These are phyloP conservation scores for Leucogyrophana mollusca DNA, from an alignment of 768 basidiomycete species.

Conservation along the genomic window DNA sequence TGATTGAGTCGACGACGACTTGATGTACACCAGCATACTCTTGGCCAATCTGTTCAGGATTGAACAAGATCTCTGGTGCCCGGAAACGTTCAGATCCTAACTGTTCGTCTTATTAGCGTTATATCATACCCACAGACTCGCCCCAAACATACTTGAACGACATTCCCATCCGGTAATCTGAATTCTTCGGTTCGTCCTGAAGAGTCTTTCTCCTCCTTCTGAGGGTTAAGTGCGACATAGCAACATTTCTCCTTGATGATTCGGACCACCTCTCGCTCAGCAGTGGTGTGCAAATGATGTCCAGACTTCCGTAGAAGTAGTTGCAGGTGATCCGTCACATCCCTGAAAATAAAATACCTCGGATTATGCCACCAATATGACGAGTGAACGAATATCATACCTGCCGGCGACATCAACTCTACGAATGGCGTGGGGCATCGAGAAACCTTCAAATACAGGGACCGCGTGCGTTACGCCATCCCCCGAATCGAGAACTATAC, in stretches of 20 bases:
- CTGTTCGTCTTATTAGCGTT: slow-evolving; percentile 43
- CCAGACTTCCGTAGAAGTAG: slow-evolving; percentile 91
- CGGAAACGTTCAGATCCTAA: slow-evolving; percentile 94
- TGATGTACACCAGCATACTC: slow-evolving; percentile 98
- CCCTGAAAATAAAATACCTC: slow-evolving; percentile 45
- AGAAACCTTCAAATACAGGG: slow-evolving; percentile 98
- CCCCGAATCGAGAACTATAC: slow-evolving; percentile 98
- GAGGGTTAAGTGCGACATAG: slow-evolving; percentile 89
- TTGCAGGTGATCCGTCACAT: slow-evolving; percentile 96
- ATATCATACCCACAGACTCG: slow-evolving; percentile 11
- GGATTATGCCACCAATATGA: neutral
- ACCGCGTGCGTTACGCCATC: slow-evolving; percentile 99
- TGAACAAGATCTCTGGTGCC: slow-evolving; percentile 96
- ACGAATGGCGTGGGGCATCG: slow-evolving; percentile 97
- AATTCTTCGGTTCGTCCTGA: slow-evolving; percentile 82
- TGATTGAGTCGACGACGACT: slow-evolving; percentile 98
- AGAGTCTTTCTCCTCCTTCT: slow-evolving; percentile 94
- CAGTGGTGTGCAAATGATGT: slow-evolving; percentile 93
- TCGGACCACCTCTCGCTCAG: slow-evolving; percentile 94
- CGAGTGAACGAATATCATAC: slow-evolving; percentile 39
- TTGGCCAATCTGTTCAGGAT: slow-evolving; percentile 93
- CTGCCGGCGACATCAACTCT: slow-evolving; percentile 96
- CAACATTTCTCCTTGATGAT: slow-evolving; percentile 99
- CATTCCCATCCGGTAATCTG: slow-evolving; percentile 91
- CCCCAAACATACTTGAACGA: slow-evolving; percentile 68